Conservation (phyloP, 2,329 filamentous ascomycete species). For the Apiospora marii region DNA sequence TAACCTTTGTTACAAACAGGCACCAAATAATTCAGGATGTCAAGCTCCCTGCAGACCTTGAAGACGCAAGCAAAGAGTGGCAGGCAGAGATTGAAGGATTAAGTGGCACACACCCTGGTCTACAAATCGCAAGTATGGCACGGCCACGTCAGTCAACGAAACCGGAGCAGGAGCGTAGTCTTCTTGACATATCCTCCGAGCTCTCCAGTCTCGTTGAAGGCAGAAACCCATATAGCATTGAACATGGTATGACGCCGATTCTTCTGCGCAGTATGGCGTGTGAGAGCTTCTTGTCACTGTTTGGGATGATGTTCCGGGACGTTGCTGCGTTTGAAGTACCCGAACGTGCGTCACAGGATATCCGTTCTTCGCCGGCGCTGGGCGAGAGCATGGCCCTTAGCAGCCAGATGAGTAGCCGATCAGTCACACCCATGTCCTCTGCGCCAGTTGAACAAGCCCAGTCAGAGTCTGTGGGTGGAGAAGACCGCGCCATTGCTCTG, state of each 20-base stretch:
- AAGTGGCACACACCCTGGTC: constrained; percentile 31
- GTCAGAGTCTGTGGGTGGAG: constrained; percentile 29
- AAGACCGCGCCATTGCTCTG: constrained; percentile 40
- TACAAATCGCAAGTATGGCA: constrained; percentile 33
- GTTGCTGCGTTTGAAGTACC: neutral
- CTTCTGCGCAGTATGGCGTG: constrained; percentile 37
- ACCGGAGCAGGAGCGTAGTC: constrained; percentile 26
- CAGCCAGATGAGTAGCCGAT: constrained; percentile 37
- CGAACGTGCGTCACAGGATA: neutral
- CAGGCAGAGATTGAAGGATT: constrained; percentile 37
- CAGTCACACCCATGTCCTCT: constrained; percentile 32
- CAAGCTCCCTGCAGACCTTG: constrained; percentile 28
- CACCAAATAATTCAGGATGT: constrained; percentile 26
- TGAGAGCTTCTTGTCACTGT: constrained; percentile 40
- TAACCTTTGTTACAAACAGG: constrained; percentile 10
- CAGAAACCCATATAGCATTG: constrained; percentile 26
- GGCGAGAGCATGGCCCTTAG: constrained; percentile 34
- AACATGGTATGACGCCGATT: constrained; percentile 25
- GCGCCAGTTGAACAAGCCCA: constrained; percentile 30
- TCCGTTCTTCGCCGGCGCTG: constrained; percentile 15
- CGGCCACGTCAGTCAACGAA: constrained; percentile 28
- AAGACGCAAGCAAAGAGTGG: constrained; percentile 35
- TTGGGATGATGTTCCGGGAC: constrained; percentile 35
- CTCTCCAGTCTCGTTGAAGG: constrained; percentile 29
- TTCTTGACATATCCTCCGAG: constrained; percentile 34